Evolutionary conservation across 148 eudicot species (phyloP).

Genomic region (Nepenthes mirabilis): DNA sequence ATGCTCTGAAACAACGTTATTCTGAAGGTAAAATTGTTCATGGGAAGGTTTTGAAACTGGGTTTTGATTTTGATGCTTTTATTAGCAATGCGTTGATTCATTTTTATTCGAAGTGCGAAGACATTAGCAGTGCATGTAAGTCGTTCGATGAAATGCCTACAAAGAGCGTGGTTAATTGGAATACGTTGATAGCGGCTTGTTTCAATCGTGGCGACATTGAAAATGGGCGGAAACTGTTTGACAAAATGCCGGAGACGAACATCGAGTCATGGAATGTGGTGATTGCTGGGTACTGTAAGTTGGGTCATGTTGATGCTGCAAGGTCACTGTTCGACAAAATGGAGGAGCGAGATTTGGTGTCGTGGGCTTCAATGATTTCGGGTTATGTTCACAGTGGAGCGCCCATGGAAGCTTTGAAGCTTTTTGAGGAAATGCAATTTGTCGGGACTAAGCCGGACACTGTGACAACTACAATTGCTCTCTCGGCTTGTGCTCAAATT

Average conservation of each 20-base stretch:
- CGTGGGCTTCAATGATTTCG: slow-evolving; percentile 36
- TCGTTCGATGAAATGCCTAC: slow-evolving; percentile 29
- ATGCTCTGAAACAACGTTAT: slow-evolving; percentile 6
- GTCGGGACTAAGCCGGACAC: slow-evolving; percentile 16
- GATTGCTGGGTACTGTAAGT: slow-evolving; percentile 31
- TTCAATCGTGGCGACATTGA: slow-evolving; percentile 19
- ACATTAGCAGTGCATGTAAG: slow-evolving; percentile 13
- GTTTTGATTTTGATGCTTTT: slow-evolving; percentile 25
- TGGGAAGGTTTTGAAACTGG: slow-evolving; percentile 22
- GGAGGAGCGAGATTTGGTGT: slow-evolving; percentile 23
- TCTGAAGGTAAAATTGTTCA: slow-evolving; percentile 15
- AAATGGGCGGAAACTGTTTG: slow-evolving; percentile 18
- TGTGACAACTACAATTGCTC: slow-evolving; percentile 21
- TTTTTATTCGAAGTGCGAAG: slow-evolving; percentile 23
- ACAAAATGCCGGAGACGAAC: slow-evolving; percentile 22
- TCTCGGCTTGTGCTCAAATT: slow-evolving; percentile 35
- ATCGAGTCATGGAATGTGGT: slow-evolving; percentile 27
- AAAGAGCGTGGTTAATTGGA: slow-evolving; percentile 24
- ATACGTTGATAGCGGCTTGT: slow-evolving; percentile 26
- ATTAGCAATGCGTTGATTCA: slow-evolving; percentile 31
- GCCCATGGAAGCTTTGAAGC: slow-evolving; percentile 16
- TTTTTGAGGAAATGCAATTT: slow-evolving; percentile 20
- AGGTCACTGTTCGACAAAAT: slow-evolving; percentile 22
- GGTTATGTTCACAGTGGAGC: slow-evolving; percentile 24
- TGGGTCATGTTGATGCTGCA: slow-evolving; percentile 20